These are phyloP conservation scores for Purpureocillium takamizusanense DNA, from an alignment of 2,329 filamentous ascomycete species.

Conservation along the genomic window DNA sequence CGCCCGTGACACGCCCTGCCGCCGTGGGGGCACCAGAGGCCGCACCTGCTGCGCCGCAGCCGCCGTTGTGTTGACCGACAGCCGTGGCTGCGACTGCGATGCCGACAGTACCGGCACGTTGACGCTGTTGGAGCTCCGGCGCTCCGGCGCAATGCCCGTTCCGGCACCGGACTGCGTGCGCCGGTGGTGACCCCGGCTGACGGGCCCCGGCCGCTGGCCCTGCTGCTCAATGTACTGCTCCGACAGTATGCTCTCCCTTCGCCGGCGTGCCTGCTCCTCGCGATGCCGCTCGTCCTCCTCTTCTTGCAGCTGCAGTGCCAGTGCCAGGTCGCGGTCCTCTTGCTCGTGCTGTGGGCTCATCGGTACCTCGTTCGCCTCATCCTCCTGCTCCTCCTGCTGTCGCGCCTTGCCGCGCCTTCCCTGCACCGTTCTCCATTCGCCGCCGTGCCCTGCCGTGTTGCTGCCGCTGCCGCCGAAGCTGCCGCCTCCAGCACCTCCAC, in stretches of 20 bases:
- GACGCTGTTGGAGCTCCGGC: slow-evolving; percentile 14
- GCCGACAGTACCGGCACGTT: not conserved
- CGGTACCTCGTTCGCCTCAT: slow-evolving; percentile 17
- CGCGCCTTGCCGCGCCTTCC: slow-evolving; percentile 18
- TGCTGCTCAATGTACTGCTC: slow-evolving; percentile 64
- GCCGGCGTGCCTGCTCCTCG: slow-evolving; percentile 53
- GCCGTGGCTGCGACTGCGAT: not conserved
- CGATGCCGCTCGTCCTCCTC: slow-evolving; percentile 78
- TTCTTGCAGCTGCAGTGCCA: slow-evolving; percentile 88
- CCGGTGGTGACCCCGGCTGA: slow-evolving; percentile 12
- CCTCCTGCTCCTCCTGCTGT: slow-evolving; percentile 11
- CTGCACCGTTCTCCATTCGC: slow-evolving; percentile 49
- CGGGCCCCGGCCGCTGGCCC: slow-evolving; percentile 26
- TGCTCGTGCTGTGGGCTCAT: slow-evolving; percentile 46
- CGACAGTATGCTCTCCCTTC: slow-evolving; percentile 58
- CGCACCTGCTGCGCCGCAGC: slow-evolving; percentile 30
- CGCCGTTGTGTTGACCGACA: slow-evolving; percentile 1
- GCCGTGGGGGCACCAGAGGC: slow-evolving; percentile 28
- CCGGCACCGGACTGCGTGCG: slow-evolving; percentile 1
- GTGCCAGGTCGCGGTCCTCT: slow-evolving; percentile 78
- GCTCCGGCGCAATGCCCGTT: slow-evolving; percentile 6
- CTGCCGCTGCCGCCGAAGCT: not conserved
- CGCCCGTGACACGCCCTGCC: slow-evolving; percentile 24
- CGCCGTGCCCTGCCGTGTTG: slow-evolving; percentile 10
- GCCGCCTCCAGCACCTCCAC: slow-evolving; percentile 5